Evolutionary conservation across 441 rosid genomes (phyloP).

Genomic region (Raphanus hybrid): DNA sequence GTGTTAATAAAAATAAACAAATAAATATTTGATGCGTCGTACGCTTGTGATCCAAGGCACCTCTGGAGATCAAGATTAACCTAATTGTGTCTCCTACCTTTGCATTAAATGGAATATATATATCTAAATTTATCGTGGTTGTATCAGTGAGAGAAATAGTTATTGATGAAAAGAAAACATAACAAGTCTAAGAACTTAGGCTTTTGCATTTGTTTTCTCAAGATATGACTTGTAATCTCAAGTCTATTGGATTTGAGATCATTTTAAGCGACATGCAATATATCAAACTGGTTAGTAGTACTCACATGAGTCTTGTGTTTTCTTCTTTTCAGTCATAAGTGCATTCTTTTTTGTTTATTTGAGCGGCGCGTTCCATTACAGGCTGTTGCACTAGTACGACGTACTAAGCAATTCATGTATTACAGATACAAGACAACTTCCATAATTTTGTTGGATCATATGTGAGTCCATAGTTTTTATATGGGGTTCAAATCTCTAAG

Average conservation of each 20-base stretch:
- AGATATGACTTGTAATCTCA: too few relatives aligned
- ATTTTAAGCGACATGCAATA: too few relatives aligned
- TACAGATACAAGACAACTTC: neutral
- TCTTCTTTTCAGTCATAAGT: too few relatives aligned
- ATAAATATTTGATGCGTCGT: neutral
- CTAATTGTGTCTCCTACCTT: neutral
- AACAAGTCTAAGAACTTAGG: too few relatives aligned
- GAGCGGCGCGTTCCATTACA: neutral
- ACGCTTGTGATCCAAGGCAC: neutral
- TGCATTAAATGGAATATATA: neutral
- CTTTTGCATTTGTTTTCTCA: too few relatives aligned
- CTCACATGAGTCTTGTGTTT: neutral
- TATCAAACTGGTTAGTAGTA: too few relatives aligned
- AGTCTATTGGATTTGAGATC: too few relatives aligned
- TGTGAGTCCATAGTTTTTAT: neutral
- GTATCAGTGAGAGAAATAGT: too few relatives aligned
- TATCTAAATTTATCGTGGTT: too few relatives aligned
- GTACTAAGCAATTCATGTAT: neutral
- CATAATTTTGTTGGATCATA: neutral
- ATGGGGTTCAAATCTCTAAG: neutral
- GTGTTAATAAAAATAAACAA: neutral
- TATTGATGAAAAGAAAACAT: too few relatives aligned
- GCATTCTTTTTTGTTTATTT: too few relatives aligned
- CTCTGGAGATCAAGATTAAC: neutral
- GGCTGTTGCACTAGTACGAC: neutral